Conservation (phyloP, 805 yeast species). For the Scheffersomyces spartinae region DNA sequence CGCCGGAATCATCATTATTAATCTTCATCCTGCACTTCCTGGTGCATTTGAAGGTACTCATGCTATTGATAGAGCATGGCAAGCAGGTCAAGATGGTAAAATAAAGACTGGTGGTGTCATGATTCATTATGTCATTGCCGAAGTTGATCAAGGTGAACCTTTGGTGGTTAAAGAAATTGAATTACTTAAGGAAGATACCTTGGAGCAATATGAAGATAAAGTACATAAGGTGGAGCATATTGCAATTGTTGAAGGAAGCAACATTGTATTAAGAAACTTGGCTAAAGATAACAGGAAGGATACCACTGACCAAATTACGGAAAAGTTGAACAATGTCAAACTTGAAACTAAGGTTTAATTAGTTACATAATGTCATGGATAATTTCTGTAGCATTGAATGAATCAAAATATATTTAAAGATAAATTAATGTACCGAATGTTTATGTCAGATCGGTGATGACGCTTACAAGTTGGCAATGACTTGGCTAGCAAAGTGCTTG, state of each 20-base stretch:
- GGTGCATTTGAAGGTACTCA: constrained; percentile 95
- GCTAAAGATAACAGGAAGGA: constrained; percentile 1
- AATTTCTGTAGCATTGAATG: no score
- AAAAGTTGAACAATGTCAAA: no score
- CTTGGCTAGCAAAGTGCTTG: constrained; percentile 81
- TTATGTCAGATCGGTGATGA: no score
- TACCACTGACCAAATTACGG: no score
- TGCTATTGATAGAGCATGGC: constrained; percentile 94
- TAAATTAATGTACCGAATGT: constrained; percentile 3
- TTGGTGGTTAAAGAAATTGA: constrained; percentile 70
- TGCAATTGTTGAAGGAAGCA: constrained; percentile 90
- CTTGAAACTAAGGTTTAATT: no score
- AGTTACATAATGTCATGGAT: no score
- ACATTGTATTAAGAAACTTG: constrained; percentile 39
- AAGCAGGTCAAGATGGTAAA: constrained; percentile 82
- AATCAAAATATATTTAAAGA: neutral
- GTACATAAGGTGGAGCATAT: constrained; percentile 79
- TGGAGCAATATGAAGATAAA: constrained; percentile 70
- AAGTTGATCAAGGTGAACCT: constrained; percentile 91
- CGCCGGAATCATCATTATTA: constrained; percentile 67
- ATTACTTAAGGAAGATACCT: constrained; percentile 57
- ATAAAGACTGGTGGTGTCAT: constrained; percentile 78
- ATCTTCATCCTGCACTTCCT: constrained; percentile 94
- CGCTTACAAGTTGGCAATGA: constrained; percentile 62
- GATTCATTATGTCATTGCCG: constrained; percentile 95